Evolutionary conservation across 2,329 filamentous ascomycete species (phyloP), one percentile per base, ranked within the genome.

Genomic region (Raffaelea albimanens): DNA sequence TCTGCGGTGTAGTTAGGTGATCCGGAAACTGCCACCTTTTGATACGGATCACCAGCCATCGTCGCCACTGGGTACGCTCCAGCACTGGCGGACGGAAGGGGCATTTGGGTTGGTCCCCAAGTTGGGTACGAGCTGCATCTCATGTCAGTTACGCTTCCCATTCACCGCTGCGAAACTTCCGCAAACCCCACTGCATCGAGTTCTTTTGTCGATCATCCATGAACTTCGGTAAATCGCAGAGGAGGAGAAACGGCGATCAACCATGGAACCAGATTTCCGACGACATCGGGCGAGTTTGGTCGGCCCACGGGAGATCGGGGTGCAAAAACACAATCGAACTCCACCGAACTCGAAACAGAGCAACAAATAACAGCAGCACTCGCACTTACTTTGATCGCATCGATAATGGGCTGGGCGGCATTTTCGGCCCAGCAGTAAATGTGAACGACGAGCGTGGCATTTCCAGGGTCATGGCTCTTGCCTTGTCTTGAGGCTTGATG

Each of bases 361-460:
- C 29, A 5, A 33, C 18, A 29, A 29, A 7, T 29, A 29, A 29
- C 14, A 38, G 14, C 5, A 20, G 36, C 8, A 8, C 3, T n/a
- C 40, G 9, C 14, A 72, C 75, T 66, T 68, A 80, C 76, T 76
- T 79, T 20, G 76, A 78, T 59, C 76, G 67, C 67, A 80, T 74
- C 38, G 67, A 68, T 59, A 79, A 67, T 16, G 73, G 72, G 50
- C 68, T 71, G 22, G 71, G 68, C 0, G 75, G 71, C 47, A 78
- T 64, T 56, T 79, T 80, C 1, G 75, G 72, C 1, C 49, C 51
- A 2, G 76, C 66, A 52, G 67, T 78, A 52, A 80, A 80, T 2
- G 75, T 79, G 52, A 80, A 81, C 1, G 71, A 70, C 5, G 75
- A 71, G 48, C 76, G 67, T 4, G 77, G 76, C 46, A 78, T 61